Percentiles rank a stretch among this genome's conserved stretches.
Conservation (phyloP, 257 asterid genomes). For the Anisodus tanguticus region DNA sequence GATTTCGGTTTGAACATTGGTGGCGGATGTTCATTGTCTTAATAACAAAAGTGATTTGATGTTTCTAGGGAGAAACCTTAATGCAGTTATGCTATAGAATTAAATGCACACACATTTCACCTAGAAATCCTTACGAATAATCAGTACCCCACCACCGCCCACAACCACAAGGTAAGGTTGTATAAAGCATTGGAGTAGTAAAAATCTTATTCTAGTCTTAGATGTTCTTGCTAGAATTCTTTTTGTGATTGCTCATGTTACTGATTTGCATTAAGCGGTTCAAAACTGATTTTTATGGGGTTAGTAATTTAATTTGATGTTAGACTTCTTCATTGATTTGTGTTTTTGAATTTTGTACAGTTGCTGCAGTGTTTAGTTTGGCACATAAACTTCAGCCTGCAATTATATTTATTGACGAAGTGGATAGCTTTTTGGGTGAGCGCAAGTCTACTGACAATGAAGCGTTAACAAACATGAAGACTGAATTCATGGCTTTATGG, state of each 20-base stretch:
- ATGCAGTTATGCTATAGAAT: not conserved
- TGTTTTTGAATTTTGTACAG: slow-evolving; percentile 47
- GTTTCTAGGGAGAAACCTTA: not conserved
- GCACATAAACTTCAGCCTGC: slow-evolving; percentile 98
- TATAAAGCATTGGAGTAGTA: not conserved
- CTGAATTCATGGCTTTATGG: slow-evolving; percentile 99
- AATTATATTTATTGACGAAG: slow-evolving; percentile 96
- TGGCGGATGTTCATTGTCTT: not conserved
- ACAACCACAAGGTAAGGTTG: not conserved
- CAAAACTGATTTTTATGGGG: not conserved
- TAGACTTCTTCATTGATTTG: slow-evolving; percentile 15
- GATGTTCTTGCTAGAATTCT: not conserved
- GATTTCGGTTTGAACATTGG: not conserved
- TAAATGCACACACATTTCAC: not conserved
- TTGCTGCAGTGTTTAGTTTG: slow-evolving; percentile 92
- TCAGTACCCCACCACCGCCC: no score
- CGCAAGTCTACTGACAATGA: slow-evolving; percentile 87
- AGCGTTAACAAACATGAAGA: slow-evolving; percentile 86
- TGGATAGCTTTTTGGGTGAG: slow-evolving; percentile 94
- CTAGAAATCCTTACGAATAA: not conserved
- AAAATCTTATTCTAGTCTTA: not conserved
- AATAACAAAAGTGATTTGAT: not conserved
- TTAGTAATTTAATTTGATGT: slow-evolving; percentile 1
- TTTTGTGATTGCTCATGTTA: not conserved
- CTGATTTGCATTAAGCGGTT: not conserved